These are phyloP conservation scores for Aspergillus costaricaensis DNA, from an alignment of 2,329 filamentous ascomycete genomes.

Conservation along the genomic window DNA sequence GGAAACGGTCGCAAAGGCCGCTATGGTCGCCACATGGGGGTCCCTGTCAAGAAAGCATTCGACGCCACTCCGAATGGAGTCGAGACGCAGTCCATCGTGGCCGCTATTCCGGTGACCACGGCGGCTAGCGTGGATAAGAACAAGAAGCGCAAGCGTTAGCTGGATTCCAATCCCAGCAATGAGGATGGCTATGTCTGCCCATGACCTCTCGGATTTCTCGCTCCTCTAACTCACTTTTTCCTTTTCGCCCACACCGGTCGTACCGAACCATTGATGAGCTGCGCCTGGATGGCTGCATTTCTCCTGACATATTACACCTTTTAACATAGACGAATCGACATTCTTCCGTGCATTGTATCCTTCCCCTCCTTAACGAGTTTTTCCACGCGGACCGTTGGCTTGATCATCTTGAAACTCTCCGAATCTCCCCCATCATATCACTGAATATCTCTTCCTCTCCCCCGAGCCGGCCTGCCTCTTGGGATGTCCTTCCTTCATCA, in stretches of 20 bases:
- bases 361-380: constrained; percentile 8
- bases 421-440: background rate
- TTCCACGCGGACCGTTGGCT: constrained; percentile 12
- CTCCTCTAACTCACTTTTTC: background rate
- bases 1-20: constrained; percentile 95
- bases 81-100: constrained; percentile 16
- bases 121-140: constrained; percentile 56
- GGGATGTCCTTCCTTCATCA: constrained; percentile 5
- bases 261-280: constrained; percentile 7
- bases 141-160: constrained; percentile 69
- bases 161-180: background rate
- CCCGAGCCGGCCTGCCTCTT: background rate
- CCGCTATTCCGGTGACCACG: constrained; percentile 33
- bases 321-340: constrained; percentile 13
- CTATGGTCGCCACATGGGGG: constrained; percentile 73
- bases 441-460: background rate
- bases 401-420: constrained; percentile 10
- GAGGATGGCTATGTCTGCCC: background rate
- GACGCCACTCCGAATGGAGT: constrained; percentile 36
- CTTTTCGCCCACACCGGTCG: constrained; percentile 1
- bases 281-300: constrained; percentile 11
- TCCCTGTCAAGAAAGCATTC: constrained; percentile 61
- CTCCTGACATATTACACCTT: constrained; percentile 3
- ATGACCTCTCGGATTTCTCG: too few species aligned
- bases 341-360: constrained; percentile 11